Evolutionary conservation across 768 basidiomycete species (phyloP), one percentile per base, ranked within the genome.

Genomic region (Suillus brevipes): DNA sequence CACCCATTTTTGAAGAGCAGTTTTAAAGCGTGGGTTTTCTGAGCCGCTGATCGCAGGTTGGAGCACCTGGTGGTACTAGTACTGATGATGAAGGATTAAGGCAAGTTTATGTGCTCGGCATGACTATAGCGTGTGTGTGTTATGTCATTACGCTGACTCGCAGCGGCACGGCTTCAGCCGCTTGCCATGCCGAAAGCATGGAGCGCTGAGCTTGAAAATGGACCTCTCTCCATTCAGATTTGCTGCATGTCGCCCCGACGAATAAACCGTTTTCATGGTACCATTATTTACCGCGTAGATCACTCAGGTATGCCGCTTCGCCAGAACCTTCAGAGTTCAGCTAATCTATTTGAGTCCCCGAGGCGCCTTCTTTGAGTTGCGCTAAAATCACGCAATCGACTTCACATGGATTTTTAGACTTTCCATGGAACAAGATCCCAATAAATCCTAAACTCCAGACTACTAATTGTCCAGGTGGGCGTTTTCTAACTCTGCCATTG

Each of bases 1-100:
- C 55, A 31, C 61, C 57, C 68, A 74, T 75, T 28, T 58, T 58
- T 16, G 8, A 42, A 1, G 25, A 42, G 16, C 1, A 5, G 14
- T 16, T n/a, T n/a, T 37, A 4, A 8, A 16, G 34, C 12, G 16
- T 25, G 16, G 3, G 7, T 18, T 40, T 38, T 10, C 23, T 36
- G 10, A 10, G 10, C 9, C 10, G 38, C 6, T 59, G 38, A 42
- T 10, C 16, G 1, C 38, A 42, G 57, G 25, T 20, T 40, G 0
- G 38, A 20, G 58, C 20, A 14, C 53, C 53, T 55, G 53, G 31
- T 20, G 12, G 36, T 20, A 36, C 34, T 20, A 12, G 36, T 20
- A 36, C 34, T 42, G 56, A 58, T 18, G 58, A 28, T 31, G 40
- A 42, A 59, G 58, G 58, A 59, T 58, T 12, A 28, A 58, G 57